These are phyloP conservation scores for Tricholoma flavovirens DNA, from an alignment of 768 basidiomycete species.

Conservation along the genomic window DNA sequence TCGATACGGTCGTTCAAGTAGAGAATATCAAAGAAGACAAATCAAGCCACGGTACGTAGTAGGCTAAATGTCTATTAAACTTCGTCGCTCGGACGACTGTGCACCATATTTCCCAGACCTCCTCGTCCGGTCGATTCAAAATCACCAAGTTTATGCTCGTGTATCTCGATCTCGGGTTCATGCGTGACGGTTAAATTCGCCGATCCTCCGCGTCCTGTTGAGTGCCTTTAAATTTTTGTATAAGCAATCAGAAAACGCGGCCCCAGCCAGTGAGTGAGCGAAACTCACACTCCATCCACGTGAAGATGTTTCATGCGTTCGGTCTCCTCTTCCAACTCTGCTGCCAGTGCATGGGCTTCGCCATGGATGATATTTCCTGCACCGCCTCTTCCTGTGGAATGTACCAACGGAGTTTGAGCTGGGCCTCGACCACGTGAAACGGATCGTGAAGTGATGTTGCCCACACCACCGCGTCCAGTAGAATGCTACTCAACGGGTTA, in stretches of 20 bases:
- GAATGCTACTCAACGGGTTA: slow-evolving; percentile 36
- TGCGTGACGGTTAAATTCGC: slow-evolving; percentile 2
- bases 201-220: slow-evolving; percentile 4
- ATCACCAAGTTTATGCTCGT: neutral
- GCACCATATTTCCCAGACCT: slow-evolving; percentile 7
- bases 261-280: no score
- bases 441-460: slow-evolving; percentile 55
- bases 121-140: slow-evolving; percentile 7
- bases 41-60: no score
- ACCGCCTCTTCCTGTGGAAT: slow-evolving; percentile 60
- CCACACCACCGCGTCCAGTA: slow-evolving; percentile 58
- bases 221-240: neutral
- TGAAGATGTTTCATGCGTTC: neutral
- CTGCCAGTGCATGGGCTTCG: slow-evolving; percentile 1
- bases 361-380: slow-evolving; percentile 45
- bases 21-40: no score
- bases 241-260: neutral
- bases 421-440: slow-evolving; percentile 38
- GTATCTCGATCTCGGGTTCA: slow-evolving; percentile 5
- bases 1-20: no score
- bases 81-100: neutral
- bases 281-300: neutral
- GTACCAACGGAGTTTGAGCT: slow-evolving; percentile 17
- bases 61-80: no score
- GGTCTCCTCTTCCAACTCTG: slow-evolving; percentile 10